These are phyloP conservation scores for Aspergillus novofumigatus DNA, from an alignment of 2,329 filamentous ascomycete species.

Conservation along the genomic window DNA sequence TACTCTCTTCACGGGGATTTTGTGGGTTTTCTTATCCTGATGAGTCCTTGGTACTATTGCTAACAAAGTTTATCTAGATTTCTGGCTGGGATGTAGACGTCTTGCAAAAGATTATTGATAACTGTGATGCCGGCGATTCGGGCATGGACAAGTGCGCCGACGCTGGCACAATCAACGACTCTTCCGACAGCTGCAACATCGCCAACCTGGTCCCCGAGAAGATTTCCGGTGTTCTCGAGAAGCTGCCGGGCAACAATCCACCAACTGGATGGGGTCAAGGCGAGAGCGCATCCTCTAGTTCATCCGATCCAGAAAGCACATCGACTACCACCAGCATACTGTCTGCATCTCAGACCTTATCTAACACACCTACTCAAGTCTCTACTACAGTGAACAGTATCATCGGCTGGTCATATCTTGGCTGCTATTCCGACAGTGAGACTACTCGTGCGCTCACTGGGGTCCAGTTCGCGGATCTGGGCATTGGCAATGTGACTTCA, in stretches of 20 bases:
- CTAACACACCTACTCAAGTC: constrained; percentile 38
- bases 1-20: constrained; percentile 8
- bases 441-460: constrained; percentile 35
- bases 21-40: background rate
- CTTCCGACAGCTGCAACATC: constrained; percentile 11
- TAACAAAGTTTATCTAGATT: too few species aligned
- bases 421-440: too few species aligned
- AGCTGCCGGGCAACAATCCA: constrained; percentile 12
- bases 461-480: constrained; percentile 39
- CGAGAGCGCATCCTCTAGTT: background rate
- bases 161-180: constrained; percentile 9
- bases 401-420: too few species aligned
- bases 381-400: constrained; percentile 16
- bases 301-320: background rate
- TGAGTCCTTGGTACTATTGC: too few species aligned
- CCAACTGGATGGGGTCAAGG: constrained; percentile 14
- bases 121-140: constrained; percentile 10
- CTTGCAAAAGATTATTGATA: constrained; percentile 15
- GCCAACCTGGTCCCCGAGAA: constrained; percentile 10
- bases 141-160: constrained; percentile 14
- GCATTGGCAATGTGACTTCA: constrained; percentile 37
- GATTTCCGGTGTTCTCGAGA: constrained; percentile 11
- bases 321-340: background rate
- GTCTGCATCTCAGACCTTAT: constrained; percentile 19
- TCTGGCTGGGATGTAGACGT: constrained; percentile 4